These are phyloP conservation scores for Bryum argenteum DNA, from an alignment of 225 moss, liverwort and hornwort species.

Conservation along the genomic window DNA sequence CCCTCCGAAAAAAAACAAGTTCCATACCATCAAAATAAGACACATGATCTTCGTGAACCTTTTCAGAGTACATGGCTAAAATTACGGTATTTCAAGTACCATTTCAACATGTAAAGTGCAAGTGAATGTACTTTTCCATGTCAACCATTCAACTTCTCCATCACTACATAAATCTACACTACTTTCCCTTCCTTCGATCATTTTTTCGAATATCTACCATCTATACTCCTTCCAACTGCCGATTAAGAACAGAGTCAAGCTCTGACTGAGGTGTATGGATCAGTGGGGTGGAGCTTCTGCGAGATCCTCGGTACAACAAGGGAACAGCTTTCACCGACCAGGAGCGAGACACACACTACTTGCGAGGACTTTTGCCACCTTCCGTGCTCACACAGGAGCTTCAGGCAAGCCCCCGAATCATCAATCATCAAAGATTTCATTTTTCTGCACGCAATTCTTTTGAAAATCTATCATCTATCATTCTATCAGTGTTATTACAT, in stretches of 20 bases:
- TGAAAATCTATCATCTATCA: neutral
- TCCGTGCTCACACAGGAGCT: conserved; percentile 69
- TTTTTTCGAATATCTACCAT: too few relatives aligned
- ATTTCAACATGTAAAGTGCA: too few relatives aligned
- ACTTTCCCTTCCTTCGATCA: neutral
- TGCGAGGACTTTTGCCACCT: conserved; percentile 82
- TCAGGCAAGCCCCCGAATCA: conserved; percentile 43
- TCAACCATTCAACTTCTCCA: too few relatives aligned
- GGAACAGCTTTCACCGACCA: conserved; percentile 71
- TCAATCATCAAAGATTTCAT: neutral
- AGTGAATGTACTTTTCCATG: too few relatives aligned
- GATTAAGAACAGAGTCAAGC: neutral
- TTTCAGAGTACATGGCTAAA: too few relatives aligned
- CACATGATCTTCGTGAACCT: too few relatives aligned
- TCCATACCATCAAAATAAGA: neutral
- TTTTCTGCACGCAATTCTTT: too few relatives aligned
- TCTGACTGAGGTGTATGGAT: neutral
- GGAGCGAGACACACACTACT: conserved; percentile 76
- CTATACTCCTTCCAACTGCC: too few relatives aligned
- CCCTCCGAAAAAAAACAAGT: neutral
- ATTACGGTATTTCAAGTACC: too few relatives aligned
- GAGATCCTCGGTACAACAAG: conserved; percentile 84
- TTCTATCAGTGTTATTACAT: neutral
- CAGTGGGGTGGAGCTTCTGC: conserved; percentile 80
- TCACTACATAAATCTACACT: too few relatives aligned